These are phyloP conservation scores for Linanthus parryae DNA, from an alignment of 148 eudicot genomes.

Conservation along the genomic window DNA sequence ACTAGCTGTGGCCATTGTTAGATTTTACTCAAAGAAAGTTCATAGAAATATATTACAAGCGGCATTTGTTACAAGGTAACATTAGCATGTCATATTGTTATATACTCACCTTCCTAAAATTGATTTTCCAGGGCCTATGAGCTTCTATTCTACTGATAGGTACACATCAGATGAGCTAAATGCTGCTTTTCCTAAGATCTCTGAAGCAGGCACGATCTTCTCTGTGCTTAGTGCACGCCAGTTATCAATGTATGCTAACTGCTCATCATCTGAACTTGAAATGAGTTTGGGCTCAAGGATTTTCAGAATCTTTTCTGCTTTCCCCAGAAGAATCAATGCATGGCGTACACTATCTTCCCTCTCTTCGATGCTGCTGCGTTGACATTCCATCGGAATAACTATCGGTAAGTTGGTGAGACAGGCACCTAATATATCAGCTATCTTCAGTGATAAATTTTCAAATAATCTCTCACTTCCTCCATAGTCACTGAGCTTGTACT, in stretches of 20 bases:
- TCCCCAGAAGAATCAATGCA: slow-evolving; percentile 37
- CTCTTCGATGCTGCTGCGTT: slow-evolving; percentile 34
- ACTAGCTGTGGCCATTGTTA: too few species aligned
- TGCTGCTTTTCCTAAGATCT: slow-evolving; percentile 9
- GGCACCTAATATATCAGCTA: slow-evolving; percentile 32
- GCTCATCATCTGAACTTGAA: slow-evolving; percentile 22
- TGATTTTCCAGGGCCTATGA: too few species aligned
- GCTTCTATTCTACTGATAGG: slow-evolving; percentile 22
- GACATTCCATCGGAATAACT: slow-evolving; percentile 33
- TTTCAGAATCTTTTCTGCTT: slow-evolving; percentile 32
- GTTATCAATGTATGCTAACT: slow-evolving; percentile 26
- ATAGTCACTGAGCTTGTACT: slow-evolving; percentile 8
- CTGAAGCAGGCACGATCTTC: slow-evolving; percentile 1
- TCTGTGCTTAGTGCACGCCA: slow-evolving; percentile 29
- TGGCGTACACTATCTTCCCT: slow-evolving; percentile 33
- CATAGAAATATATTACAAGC: too few species aligned
- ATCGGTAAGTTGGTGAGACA: slow-evolving; percentile 31
- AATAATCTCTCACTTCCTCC: slow-evolving; percentile 21
- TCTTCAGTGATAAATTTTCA: slow-evolving; percentile 29
- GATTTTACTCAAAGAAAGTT: too few species aligned
- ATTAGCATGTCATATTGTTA: background rate
- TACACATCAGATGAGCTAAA: slow-evolving; percentile 22
- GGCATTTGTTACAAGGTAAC: background rate
- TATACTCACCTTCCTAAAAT: background rate
- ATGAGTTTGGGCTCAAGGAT: slow-evolving; percentile 18